Evolutionary conservation across 495 filamentous ascomycete species (phyloP), one percentile per base, ranked within the genome.

Genomic region (Penicillium paxilli): DNA sequence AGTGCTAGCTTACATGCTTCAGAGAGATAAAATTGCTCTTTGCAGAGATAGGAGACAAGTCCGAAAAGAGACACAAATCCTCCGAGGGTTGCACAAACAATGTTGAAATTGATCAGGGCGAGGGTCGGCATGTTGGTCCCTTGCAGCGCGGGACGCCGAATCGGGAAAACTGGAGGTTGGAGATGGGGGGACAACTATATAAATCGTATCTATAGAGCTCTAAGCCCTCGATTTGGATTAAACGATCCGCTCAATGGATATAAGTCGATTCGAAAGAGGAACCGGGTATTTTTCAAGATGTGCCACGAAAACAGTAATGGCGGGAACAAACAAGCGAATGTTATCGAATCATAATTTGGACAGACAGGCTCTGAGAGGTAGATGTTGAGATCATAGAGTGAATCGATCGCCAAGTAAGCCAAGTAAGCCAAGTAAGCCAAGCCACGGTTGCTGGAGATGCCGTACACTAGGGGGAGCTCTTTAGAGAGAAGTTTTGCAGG

Each of bases 31-130:
- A 92, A 92, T 58, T 83, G 86, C 72, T 96, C 92, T 64, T 96
- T 96, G 70, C 87, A 80, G 10, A 96, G 80, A 69, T 92, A 96
- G 3, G 90, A 94, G 0, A 96, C 90, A 32, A 96, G 75, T 8
- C 89, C 90, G 65, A 95, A 98, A 19, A 95, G 61, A 2, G 88
- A 90, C 38, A 98, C 86, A 72, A 93, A 98, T 16, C 89, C 91
- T 22, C 92, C 92, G 11, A 96, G 71, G 9, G 87, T 84, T 51
- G 89, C 86, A 63, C 89, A 86, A 52, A 91, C 83, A 53, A 96
- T 89, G 67, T 96, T 96, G 80, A 96, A 96, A 68, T 95, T 91
- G 63, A 82, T 87, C 40, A 90, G 58, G 5, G 79, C 81, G 48
- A 95, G 74, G 40, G 87, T 89, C 47, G 91, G 91, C 91, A 96